Evolutionary conservation across 2,329 filamentous ascomycete species (phyloP), one percentile per base, ranked within the genome.

Genomic region (Cordyceps farinosa): DNA sequence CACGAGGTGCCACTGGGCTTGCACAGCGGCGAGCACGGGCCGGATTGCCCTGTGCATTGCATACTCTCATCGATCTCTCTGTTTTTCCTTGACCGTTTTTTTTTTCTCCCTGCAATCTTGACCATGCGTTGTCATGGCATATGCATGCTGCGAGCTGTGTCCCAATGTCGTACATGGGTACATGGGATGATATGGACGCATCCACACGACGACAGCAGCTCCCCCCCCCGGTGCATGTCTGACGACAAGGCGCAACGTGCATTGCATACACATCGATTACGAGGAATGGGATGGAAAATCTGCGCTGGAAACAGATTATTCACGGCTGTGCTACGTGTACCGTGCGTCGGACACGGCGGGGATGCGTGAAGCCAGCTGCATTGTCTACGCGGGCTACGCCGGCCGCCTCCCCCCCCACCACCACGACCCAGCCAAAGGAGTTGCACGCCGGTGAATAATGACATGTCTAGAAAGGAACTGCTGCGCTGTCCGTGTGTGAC

Each of bases 41-140:
- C 10, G 22, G 10, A 13, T 48, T 8, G 3, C 47, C 11, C 22
- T 5, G 47, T 50, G 27, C 47, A 45, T 32, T 6, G 47, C 47
- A 50, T 50, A 17, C 4, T 1, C 11, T 30, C 22, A 50, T 50
- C 47, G 47, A 27, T n/a, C 47, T 22, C 22, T 22, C 10, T 7
- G n/a, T 15, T 48, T 27, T 17, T 5, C 22, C 30, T 27, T 29
- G 48, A 22, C 22, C 22, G 22, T 22, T 22, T 22, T 22, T 22
- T 22, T 22, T 36, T 34, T 34, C 15, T 44, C 9, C 7, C 50
- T 52, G 50, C 50, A 34, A 3, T 22, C 30, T n/a, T n/a, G 50
- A 4, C 5, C n/a, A n/a, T 59, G 55, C 55, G 55, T 38, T 48
- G 44, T 38, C 55, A 29, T 59, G 55, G 55, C 44, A 17, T 50